phyloP scores from a whole-genome alignment of 352 stramenopile species.

The Globisporangium mamillatum region DNA sequence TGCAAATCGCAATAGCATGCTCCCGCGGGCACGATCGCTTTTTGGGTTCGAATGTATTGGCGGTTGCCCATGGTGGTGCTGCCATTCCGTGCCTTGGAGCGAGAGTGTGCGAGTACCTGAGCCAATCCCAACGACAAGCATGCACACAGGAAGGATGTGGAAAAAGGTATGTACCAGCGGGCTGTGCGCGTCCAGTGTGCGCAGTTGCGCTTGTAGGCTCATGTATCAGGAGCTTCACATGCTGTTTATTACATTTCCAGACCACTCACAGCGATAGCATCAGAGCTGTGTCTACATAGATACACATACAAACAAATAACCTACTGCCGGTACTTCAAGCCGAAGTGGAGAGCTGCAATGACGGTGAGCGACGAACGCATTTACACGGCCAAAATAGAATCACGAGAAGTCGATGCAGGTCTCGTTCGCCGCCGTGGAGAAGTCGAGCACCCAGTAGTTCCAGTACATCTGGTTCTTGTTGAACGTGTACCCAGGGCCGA shows the following conservation, averaged over 20 bases:
- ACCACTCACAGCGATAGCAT: slow-evolving; percentile 4
- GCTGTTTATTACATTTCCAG: slow-evolving; percentile 3
- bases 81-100: not conserved
- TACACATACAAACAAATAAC: slow-evolving; percentile 4
- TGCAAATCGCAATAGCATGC: not conserved
- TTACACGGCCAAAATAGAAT: not conserved
- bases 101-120: not conserved
- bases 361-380: not conserved
- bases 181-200: not conserved
- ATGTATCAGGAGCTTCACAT: not conserved
- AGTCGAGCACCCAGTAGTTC: slow-evolving; percentile 35
- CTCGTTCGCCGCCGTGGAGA: slow-evolving; percentile 19
- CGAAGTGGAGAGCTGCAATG: not conserved
- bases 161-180: not conserved
- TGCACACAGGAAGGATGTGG: not conserved
- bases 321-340: not conserved
- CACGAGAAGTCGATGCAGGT: slow-evolving; percentile 11
- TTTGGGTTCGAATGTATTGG: not conserved
- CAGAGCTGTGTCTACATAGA: slow-evolving; percentile 4
- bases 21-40: not conserved
- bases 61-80: not conserved
- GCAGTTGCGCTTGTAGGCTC: not conserved
- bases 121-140: not conserved
- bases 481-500: slow-evolving; percentile 32
- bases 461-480: slow-evolving; percentile 29